Base-by-base conservation (phyloP, 2,329 filamentous ascomycete species). In the Ophiostoma sp. region DNA sequence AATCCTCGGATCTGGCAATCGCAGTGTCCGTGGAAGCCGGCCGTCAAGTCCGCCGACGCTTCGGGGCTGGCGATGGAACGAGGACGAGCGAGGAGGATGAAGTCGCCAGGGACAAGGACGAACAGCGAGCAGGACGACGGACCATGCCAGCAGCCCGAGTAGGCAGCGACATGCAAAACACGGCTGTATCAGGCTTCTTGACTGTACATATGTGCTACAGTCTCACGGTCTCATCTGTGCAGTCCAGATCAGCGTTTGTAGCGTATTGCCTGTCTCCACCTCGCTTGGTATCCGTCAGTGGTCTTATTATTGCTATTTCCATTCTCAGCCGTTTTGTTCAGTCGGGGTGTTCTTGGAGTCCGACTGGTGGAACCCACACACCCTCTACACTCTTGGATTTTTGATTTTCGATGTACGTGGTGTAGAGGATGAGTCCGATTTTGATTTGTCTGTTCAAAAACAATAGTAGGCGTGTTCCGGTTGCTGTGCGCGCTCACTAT, bases 321-420 rank as follows among this genome's bases (percentile, higher is more conserved):
- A 13, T 41, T 20, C 44, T 17, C 44, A 48, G 20, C 20, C 44
- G 44, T 20, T 39, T 57, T 57, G 27, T 52, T n/a, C 52, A 57
- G 44, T 71, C 70, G 70, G 70, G 70, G 39, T 71, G 67, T 69
- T 71, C 67, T 64, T 71, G 70, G 70, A 71, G 67, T 71, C 70
- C 70, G 70, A 48, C 44, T 17, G 62, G 70, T 71, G 70, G 70
- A 64, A 67, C 69, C 52, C 23, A 27, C 60, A 62, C 57, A 62
- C 20, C 36, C 31, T 67, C 41, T 52, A n/a, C 39, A 33, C 64
- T 57, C 52, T 31, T 57, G n/a, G 1, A 17, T 57, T 27, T 23
- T 8, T 57, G 3, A 4, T 57, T 57, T 44, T 44, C 33, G 4
- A 6, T 20, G 44, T 52, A 15, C 15, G 27, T 31, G 27, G 27